A percentile compares a stretch with the other conserved stretches of the same genome.
Evolutionary conservation across 176 grass and related monocot genomes (phyloP).

Genomic region (Phoenix dactylifera): DNA sequence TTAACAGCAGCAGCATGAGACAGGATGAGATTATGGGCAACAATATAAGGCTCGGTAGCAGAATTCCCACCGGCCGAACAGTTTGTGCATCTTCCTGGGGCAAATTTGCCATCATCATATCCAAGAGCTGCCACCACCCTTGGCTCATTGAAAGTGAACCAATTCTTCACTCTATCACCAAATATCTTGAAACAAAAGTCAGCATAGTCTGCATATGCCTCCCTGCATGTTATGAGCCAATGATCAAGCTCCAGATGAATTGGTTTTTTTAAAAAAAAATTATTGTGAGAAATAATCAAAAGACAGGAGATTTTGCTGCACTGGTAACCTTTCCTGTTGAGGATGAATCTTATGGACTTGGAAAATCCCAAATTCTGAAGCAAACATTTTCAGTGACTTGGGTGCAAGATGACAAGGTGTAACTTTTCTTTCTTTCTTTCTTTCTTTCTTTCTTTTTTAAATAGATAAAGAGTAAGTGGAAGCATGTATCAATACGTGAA

Average conservation of each 20-base stretch:
- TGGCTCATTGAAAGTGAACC: slow-evolving; percentile 54
- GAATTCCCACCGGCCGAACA: slow-evolving; percentile 64
- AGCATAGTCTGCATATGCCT: slow-evolving; percentile 39
- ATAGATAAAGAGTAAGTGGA: too few species aligned
- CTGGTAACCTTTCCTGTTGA: too few species aligned
- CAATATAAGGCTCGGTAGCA: slow-evolving; percentile 68
- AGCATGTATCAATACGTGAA: too few species aligned
- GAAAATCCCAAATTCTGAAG: too few species aligned
- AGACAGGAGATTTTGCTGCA: too few species aligned
- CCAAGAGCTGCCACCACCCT: slow-evolving; percentile 69
- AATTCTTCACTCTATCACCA: slow-evolving; percentile 72
- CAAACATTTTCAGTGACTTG: too few species aligned
- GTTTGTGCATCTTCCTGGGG: slow-evolving; percentile 59
- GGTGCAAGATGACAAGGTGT: too few species aligned
- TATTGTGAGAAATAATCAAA: background rate
- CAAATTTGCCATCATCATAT: slow-evolving; percentile 63
- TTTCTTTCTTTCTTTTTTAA: too few species aligned
- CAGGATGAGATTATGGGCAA: slow-evolving; percentile 62
- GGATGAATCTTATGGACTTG: too few species aligned
- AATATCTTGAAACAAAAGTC: slow-evolving; percentile 73
- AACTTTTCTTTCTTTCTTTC: too few species aligned
- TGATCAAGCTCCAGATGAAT: background rate
- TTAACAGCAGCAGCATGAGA: slow-evolving; percentile 70
- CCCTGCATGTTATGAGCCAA: slow-evolving; percentile 17
- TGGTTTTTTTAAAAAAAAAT: background rate